Conservation (phyloP, 1,284 basidiomycete genomes). For the Ganoderma boninense region DNA sequence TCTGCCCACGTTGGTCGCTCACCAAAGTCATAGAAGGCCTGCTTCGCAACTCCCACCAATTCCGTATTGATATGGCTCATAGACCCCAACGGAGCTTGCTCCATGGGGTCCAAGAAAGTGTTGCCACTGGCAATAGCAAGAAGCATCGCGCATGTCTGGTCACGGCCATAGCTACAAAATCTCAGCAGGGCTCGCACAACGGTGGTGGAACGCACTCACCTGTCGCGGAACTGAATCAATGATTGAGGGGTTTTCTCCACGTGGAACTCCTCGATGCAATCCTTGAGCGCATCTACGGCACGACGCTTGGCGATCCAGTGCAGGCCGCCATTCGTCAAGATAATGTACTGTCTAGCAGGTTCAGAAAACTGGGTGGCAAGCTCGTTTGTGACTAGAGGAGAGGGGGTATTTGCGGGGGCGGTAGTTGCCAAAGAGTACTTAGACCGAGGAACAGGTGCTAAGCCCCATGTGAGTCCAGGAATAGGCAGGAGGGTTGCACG, state of each 20-base stretch:
- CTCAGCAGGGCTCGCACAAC: slow-evolving; percentile 20
- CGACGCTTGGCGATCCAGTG: slow-evolving; percentile 86
- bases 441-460: slow-evolving; percentile 64
- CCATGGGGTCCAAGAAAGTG: slow-evolving; percentile 68
- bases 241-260: slow-evolving; percentile 72
- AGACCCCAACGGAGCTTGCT: slow-evolving; percentile 55
- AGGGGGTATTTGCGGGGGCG: slow-evolving; percentile 54
- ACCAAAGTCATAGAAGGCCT: slow-evolving; percentile 86
- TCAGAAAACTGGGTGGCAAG: slow-evolving; percentile 83
- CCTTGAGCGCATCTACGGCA: slow-evolving; percentile 83
- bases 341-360: slow-evolving; percentile 80
- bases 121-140: slow-evolving; percentile 82
- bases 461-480: slow-evolving; percentile 85
- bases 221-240: slow-evolving; percentile 78
- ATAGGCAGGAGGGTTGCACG: slow-evolving; percentile 80
- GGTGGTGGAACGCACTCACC: slow-evolving; percentile 46
- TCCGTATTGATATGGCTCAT: slow-evolving; percentile 66
- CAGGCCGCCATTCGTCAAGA: slow-evolving; percentile 87
- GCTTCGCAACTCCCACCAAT: slow-evolving; percentile 74
- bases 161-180: slow-evolving; percentile 76
- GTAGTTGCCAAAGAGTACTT: slow-evolving; percentile 36
- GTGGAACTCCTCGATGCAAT: slow-evolving; percentile 77
- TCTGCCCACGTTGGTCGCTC: slow-evolving; percentile 84
- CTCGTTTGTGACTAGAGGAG: slow-evolving; percentile 73
- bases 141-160: slow-evolving; percentile 94